These are phyloP conservation scores for Psilocybe tampanensis DNA, from an alignment of 768 basidiomycete genomes.

Conservation along the genomic window DNA sequence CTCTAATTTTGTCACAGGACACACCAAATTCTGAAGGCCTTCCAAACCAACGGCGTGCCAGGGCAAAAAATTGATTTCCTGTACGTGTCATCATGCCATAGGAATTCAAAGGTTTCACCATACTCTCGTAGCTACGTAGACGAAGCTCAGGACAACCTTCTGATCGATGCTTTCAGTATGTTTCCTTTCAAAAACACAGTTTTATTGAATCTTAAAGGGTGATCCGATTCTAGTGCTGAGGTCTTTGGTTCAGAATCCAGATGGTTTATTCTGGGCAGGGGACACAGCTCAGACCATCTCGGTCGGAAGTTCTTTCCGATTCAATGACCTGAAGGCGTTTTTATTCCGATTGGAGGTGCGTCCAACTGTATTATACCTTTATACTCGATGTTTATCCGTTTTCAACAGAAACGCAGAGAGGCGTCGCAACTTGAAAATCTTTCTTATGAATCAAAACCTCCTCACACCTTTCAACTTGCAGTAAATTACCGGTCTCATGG, in stretches of 20 bases:
- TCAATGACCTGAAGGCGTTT: conserved; percentile 72
- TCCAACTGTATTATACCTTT: background rate
- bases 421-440: background rate
- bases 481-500: conserved; percentile 72
- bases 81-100: conserved; percentile 36
- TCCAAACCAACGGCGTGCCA: conserved; percentile 33
- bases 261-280: conserved; percentile 79
- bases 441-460: conserved; percentile 13
- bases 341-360: conserved; percentile 61
- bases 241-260: conserved; percentile 59
- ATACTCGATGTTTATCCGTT: background rate
- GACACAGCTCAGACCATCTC: conserved; percentile 83
- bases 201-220: background rate
- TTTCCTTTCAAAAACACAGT: background rate
- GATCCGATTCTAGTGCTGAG: conserved; percentile 50
- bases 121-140: conserved; percentile 82
- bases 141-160: conserved; percentile 72
- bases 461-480: conserved; percentile 57
- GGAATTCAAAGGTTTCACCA: too few relatives aligned
- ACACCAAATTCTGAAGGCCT: conserved; percentile 44
- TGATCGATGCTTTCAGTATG: conserved; percentile 64
- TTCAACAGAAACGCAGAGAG: conserved; percentile 11
- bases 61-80: conserved; percentile 55
- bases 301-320: conserved; percentile 70
- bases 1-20: conserved; percentile 37